phyloP scores from a whole-genome alignment of 2,329 filamentous ascomycete species.

The Clarireedia homoeocarpa region DNA sequence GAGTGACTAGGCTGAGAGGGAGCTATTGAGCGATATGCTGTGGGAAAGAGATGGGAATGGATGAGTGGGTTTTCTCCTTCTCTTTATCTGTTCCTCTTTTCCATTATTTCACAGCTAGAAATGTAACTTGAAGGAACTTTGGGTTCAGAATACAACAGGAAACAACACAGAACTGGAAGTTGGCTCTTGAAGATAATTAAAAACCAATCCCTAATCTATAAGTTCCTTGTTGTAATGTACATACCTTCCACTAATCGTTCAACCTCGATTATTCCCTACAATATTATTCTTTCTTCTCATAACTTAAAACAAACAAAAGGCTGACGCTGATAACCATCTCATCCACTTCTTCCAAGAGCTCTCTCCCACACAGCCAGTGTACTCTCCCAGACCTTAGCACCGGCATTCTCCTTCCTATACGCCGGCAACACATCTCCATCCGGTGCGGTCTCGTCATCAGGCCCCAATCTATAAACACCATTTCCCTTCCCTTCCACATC shows the following conservation, averaged over 20 bases:
- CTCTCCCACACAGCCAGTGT: slow-evolving; percentile 32
- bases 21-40: too few relatives aligned
- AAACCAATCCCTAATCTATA: too few relatives aligned
- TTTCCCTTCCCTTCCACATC: slow-evolving; percentile 31
- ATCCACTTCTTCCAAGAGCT: slow-evolving; percentile 14
- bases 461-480: slow-evolving; percentile 34
- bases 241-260: neutral
- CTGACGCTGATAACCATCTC: neutral
- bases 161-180: too few relatives aligned
- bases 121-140: too few relatives aligned
- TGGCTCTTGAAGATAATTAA: too few relatives aligned
- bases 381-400: slow-evolving; percentile 31
- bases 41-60: too few relatives aligned
- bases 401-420: slow-evolving; percentile 26
- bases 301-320: neutral
- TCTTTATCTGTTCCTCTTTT: too few relatives aligned
- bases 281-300: neutral
- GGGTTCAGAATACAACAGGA: too few relatives aligned
- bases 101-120: too few relatives aligned
- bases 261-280: neutral
- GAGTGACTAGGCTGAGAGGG: too few relatives aligned
- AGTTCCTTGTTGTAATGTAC: too few relatives aligned
- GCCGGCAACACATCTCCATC: slow-evolving; percentile 23
- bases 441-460: slow-evolving; percentile 28
- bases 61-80: too few relatives aligned